These are phyloP conservation scores for Scleroderma bovista DNA, from an alignment of 768 basidiomycete genomes.

Conservation along the genomic window DNA sequence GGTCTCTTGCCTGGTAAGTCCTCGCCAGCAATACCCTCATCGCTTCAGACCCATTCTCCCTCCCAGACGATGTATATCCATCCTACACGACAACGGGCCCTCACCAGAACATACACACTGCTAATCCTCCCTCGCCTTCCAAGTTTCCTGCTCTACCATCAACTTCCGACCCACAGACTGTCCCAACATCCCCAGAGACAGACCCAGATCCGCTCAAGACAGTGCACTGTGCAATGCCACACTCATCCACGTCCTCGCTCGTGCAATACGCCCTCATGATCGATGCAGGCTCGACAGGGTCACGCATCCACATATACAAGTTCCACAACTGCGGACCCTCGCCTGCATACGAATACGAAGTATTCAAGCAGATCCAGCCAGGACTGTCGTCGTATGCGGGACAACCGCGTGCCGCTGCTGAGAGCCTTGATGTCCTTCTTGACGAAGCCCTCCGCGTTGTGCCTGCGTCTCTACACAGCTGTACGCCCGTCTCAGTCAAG, in stretches of 20 bases:
- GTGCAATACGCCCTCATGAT: slow-evolving; percentile 96
- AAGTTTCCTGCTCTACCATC: background rate
- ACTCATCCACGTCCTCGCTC: slow-evolving; percentile 45
- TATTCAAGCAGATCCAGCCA: slow-evolving; percentile 76
- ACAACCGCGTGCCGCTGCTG: slow-evolving; percentile 65
- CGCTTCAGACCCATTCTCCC: background rate
- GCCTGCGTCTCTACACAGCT: slow-evolving; percentile 52
- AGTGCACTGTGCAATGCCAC: slow-evolving; percentile 59
- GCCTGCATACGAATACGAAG: slow-evolving; percentile 86
- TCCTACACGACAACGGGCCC: slow-evolving; percentile 1
- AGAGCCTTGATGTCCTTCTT: slow-evolving; percentile 71
- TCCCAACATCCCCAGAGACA: slow-evolving; percentile 56
- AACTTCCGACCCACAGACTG: background rate
- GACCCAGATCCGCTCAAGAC: slow-evolving; percentile 75
- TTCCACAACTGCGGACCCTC: slow-evolving; percentile 85
- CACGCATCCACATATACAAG: slow-evolving; percentile 97
- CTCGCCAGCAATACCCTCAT: slow-evolving; percentile 3
- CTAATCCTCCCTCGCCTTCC: background rate
- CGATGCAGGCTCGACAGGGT: slow-evolving; percentile 97
- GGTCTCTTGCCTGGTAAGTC: slow-evolving; percentile 15
- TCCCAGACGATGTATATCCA: slow-evolving; percentile 21
- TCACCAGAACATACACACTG: slow-evolving; percentile 5
- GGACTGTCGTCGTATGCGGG: slow-evolving; percentile 66
- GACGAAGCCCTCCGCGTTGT: slow-evolving; percentile 78
- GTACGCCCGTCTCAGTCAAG: slow-evolving; percentile 88